These are phyloP conservation scores for Linnemannia elongata DNA, from an alignment of 192 early-diverging fungal genomes.

Conservation along the genomic window DNA sequence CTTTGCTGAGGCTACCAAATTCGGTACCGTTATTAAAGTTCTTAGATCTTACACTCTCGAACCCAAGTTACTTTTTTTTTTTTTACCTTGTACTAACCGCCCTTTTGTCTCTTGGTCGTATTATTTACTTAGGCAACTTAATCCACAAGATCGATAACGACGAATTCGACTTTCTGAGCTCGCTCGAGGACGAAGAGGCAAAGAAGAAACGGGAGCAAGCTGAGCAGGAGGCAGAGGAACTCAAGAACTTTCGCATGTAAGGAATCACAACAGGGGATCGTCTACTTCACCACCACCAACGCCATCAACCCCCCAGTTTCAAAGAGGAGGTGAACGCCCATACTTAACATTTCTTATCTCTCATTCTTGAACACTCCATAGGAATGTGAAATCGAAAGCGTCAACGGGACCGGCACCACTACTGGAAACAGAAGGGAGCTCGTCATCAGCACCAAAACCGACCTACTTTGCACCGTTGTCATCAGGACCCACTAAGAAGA, in stretches of 20 bases:
- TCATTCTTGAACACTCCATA: neutral
- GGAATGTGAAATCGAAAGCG: conserved; percentile 25
- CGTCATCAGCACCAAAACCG: neutral
- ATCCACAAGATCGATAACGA: conserved; percentile 77
- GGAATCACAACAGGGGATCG: neutral
- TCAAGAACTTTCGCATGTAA: conserved; percentile 67
- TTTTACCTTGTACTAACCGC: neutral
- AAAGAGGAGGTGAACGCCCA: neutral
- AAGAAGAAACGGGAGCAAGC: conserved; percentile 58
- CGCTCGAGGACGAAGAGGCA: conserved; percentile 65
- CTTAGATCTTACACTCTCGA: too few species aligned
- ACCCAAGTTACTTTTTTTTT: neutral
- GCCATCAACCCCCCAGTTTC: neutral
- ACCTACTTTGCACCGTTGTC: conserved; percentile 1
- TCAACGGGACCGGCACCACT: conserved; percentile 5
- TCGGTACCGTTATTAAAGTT: conserved; percentile 44
- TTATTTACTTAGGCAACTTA: conserved; percentile 60
- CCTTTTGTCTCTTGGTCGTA: neutral
- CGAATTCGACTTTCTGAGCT: conserved; percentile 77
- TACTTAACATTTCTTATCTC: neutral
- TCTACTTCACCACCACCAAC: neutral
- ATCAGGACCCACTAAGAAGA: conserved; percentile 6
- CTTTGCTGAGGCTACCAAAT: conserved; percentile 69
- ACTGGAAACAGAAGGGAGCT: neutral
- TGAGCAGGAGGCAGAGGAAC: conserved; percentile 59